Evolutionary conservation across 1,139 yeast species (phyloP).

Genomic region (Lodderomyces beijingensis): DNA sequence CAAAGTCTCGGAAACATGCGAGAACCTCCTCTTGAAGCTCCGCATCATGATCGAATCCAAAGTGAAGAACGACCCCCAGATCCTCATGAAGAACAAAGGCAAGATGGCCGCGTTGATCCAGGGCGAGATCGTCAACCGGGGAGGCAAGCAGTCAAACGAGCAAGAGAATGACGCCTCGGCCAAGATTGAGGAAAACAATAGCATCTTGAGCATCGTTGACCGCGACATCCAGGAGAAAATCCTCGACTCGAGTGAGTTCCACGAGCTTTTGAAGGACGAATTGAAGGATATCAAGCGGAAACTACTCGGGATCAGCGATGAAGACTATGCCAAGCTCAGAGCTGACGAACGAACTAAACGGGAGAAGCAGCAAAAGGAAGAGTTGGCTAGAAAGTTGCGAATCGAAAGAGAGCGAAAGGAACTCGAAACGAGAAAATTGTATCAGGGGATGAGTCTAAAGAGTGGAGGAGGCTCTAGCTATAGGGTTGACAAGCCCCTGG

Average conservation of each 20-base stretch:
- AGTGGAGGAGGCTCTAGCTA: slow-evolving; percentile 13
- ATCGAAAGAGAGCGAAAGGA: slow-evolving; percentile 10
- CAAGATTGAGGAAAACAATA: slow-evolving; percentile 10
- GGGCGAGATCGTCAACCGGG: slow-evolving; percentile 29
- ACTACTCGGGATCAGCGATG: slow-evolving; percentile 37
- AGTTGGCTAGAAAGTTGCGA: slow-evolving; percentile 3
- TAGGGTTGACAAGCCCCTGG: neutral
- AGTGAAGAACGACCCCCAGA: slow-evolving; percentile 45
- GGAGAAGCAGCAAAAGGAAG: slow-evolving; percentile 9
- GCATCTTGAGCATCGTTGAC: slow-evolving; percentile 35
- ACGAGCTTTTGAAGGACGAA: slow-evolving; percentile 27
- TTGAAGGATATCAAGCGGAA: slow-evolving; percentile 33
- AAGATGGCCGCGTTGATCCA: slow-evolving; percentile 52
- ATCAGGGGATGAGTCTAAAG: slow-evolving; percentile 19
- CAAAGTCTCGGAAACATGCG: slow-evolving; percentile 39
- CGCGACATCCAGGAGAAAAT: slow-evolving; percentile 45
- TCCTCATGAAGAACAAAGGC: slow-evolving; percentile 47
- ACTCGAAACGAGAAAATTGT: slow-evolving; percentile 3
- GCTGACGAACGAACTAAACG: slow-evolving; percentile 11
- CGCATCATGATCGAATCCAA: slow-evolving; percentile 44
- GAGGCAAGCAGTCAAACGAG: neutral
- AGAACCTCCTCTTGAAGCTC: slow-evolving; percentile 38
- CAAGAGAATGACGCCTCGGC: neutral
- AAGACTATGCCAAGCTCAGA: slow-evolving; percentile 26
- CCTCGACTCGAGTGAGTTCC: slow-evolving; percentile 42